phyloP scores from a whole-genome alignment of 495 filamentous ascomycete genomes.

The Talaromyces stipitatus region DNA sequence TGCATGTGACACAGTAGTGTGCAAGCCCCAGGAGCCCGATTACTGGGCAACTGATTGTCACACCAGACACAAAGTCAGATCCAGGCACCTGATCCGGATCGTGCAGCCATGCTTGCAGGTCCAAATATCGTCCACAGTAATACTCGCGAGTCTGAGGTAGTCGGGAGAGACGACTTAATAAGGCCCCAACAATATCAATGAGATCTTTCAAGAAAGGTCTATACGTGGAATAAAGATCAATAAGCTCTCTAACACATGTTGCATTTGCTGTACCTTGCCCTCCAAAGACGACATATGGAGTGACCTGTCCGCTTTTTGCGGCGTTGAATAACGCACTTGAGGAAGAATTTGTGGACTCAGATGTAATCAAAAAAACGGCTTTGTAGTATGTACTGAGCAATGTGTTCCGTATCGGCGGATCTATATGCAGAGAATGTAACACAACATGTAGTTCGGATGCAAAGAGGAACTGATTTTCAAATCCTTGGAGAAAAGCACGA shows the following conservation, averaged over 20 bases:
- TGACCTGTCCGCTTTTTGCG: slow-evolving; percentile 9
- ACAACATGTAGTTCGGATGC: slow-evolving; percentile 94
- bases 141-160: slow-evolving; percentile 3
- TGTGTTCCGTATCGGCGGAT: slow-evolving; percentile 75
- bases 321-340: slow-evolving; percentile 12
- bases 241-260: slow-evolving; percentile 14
- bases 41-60: slow-evolving; percentile 19
- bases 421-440: slow-evolving; percentile 74
- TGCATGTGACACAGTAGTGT: slow-evolving; percentile 14
- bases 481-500: slow-evolving; percentile 65
- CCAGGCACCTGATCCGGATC: background rate
- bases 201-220: slow-evolving; percentile 10
- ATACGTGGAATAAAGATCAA: slow-evolving; percentile 14
- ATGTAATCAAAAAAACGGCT: background rate
- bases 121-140: slow-evolving; percentile 8
- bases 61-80: slow-evolving; percentile 13
- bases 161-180: slow-evolving; percentile 9
- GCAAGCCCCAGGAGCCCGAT: slow-evolving; percentile 14
- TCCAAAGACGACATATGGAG: slow-evolving; percentile 15
- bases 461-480: slow-evolving; percentile 85
- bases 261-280: slow-evolving; percentile 17
- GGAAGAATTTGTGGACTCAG: background rate
- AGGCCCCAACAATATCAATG: slow-evolving; percentile 7
- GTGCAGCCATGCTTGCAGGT: slow-evolving; percentile 18
- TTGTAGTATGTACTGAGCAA: slow-evolving; percentile 79